Evolutionary conservation across 805 yeast species (phyloP).

Genomic region (Ogataea haglerorum): DNA sequence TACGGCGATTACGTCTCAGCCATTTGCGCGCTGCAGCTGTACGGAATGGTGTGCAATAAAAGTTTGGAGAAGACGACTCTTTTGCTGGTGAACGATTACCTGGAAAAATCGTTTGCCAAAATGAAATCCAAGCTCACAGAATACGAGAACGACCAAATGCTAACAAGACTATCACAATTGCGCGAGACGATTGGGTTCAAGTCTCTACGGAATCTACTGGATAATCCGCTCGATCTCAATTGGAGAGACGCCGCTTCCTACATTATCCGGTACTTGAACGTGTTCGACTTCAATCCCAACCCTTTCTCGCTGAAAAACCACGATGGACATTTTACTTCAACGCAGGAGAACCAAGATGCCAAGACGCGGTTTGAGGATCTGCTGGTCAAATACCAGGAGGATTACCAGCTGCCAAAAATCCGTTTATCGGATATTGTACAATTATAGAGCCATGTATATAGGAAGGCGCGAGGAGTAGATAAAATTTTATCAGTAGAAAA

Average conservation of each 20-base stretch:
- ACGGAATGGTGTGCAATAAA: slow-evolving; percentile 20
- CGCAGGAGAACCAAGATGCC: slow-evolving; percentile 4
- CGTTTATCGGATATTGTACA: slow-evolving; percentile 14
- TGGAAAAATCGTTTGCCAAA: slow-evolving; percentile 22
- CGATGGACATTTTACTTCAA: slow-evolving; percentile 12
- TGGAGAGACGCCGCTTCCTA: slow-evolving; percentile 25
- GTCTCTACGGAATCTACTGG: slow-evolving; percentile 12
- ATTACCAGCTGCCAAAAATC: slow-evolving; percentile 17
- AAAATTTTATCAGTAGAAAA: slow-evolving; percentile 6
- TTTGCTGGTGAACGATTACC: slow-evolving; percentile 16
- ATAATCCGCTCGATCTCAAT: slow-evolving; percentile 9
- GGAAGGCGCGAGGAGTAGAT: slow-evolving; percentile 8
- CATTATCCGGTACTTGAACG: slow-evolving; percentile 19
- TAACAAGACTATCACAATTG: slow-evolving; percentile 11
- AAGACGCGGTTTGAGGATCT: slow-evolving; percentile 10
- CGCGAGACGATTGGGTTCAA: slow-evolving; percentile 21
- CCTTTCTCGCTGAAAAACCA: slow-evolving; percentile 19
- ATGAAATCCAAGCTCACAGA: slow-evolving; percentile 19
- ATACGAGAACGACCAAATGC: slow-evolving; percentile 7
- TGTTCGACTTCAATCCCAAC: slow-evolving; percentile 23
- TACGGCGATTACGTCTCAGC: slow-evolving; percentile 27
- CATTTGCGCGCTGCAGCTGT: slow-evolving; percentile 24
- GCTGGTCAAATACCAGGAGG: slow-evolving; percentile 8
- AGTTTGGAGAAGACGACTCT: slow-evolving; percentile 15
- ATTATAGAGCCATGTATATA: slow-evolving; percentile 4